Evolutionary conservation across 1,284 basidiomycete genomes (phyloP), one percentile per base, ranked within the genome.

Genomic region (Schizophyllum amplum): DNA sequence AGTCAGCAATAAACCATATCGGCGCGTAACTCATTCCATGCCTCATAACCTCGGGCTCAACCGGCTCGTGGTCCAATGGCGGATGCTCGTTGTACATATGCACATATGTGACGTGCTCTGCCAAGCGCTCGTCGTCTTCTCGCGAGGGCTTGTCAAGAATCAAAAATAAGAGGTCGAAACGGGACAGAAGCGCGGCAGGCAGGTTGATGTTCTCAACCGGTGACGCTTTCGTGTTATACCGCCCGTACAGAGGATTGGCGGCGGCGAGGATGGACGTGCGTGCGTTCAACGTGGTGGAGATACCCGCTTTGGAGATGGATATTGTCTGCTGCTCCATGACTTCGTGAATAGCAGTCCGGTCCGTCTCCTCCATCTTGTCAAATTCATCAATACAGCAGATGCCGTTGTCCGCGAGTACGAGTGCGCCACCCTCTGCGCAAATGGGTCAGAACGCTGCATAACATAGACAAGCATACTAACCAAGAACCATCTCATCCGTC

Each of bases 301-400:
- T 99, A 21, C 97, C 97, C 1, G 97, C 97, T 75, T 99, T 99
- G 50, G 94, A 95, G 64, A 99, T 99, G 2, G 94, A 98, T 62
- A 99, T 99, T 1, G 97, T 99, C 73, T 99, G 96, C 69, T 99
- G 96, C 72, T 99, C 96, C 97, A 99, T 99, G 57, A 99, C 97
- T 80, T 99, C 97, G 76, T 99, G 97, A 62, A 99, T 99, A 13
- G 97, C 94, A 0, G 97, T 99, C 60, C 97, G 83, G 71, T 99
- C 97, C 1, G 91, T 73, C 72, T 99, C 97, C 64, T 99, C 97
- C 97, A 99, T 99, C 75, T 99, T 99, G 77, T 99, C 97, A 70
- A 99, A 99, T 69, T 99, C 97, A 68, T 99, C 97, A 64, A 99
- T 99, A 72, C 96, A 99, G 74, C 95, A 98, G 67, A 99, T 99